These are phyloP conservation scores for Capillidium rhysosporum DNA, from an alignment of 371 early-diverging fungal species.

Conservation along the genomic window DNA sequence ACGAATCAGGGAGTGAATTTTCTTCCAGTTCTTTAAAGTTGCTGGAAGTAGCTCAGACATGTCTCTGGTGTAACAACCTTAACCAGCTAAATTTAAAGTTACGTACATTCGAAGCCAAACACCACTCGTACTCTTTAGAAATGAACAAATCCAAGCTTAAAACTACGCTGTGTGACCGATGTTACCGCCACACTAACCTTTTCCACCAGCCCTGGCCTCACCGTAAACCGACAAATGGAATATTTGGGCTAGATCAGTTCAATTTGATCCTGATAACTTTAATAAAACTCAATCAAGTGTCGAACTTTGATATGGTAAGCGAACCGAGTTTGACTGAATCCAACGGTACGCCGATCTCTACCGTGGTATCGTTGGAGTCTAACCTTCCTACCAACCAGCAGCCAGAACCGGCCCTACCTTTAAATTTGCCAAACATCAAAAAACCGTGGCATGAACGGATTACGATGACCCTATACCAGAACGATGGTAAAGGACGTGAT, in stretches of 20 bases:
- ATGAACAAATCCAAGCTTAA: constrained; percentile 12
- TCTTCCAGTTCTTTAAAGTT: neutral
- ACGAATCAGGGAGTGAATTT: too few relatives aligned
- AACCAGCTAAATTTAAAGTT: neutral
- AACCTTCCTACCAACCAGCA: neutral
- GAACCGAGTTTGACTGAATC: neutral
- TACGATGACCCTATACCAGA: neutral
- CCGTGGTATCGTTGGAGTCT: neutral
- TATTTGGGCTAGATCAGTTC: neutral
- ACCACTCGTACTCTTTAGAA: constrained; percentile 3
- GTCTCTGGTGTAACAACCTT: neutral
- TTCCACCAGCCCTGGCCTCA: constrained; percentile 3
- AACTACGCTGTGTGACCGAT: constrained; percentile 12
- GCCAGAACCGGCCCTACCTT: neutral
- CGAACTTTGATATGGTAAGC: too few relatives aligned
- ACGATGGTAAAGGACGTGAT: neutral
- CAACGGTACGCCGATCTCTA: neutral
- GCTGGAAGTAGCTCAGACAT: neutral
- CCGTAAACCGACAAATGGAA: neutral
- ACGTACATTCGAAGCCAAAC: neutral
- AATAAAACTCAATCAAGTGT: too few relatives aligned
- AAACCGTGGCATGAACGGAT: neutral
- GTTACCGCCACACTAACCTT: neutral
- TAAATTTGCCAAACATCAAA: neutral
- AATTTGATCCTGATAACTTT: neutral